These are phyloP conservation scores for Boletus pseudo-olivaceus DNA, from an alignment of 768 basidiomycete genomes.

Conservation along the genomic window DNA sequence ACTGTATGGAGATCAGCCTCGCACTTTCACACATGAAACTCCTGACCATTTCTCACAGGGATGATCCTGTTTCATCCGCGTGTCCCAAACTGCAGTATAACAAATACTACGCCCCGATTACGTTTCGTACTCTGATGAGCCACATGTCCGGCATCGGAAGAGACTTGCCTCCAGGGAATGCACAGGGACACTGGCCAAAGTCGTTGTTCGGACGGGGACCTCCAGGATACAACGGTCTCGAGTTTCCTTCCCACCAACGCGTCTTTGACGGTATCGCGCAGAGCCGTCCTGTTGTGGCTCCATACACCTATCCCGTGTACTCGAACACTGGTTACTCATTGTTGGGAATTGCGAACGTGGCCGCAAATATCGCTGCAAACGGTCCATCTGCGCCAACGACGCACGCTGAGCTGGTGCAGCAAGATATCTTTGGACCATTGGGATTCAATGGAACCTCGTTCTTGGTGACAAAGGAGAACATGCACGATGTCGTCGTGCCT, in stretches of 20 bases:
- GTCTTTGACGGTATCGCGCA: conserved; percentile 36
- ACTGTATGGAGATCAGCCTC: conserved; percentile 27
- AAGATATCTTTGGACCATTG: conserved; percentile 50
- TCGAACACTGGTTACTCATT: conserved; percentile 37
- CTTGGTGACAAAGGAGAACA: conserved; percentile 34
- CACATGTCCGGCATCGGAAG: conserved; percentile 35
- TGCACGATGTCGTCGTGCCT: conserved; percentile 39
- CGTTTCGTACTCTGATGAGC: conserved; percentile 40
- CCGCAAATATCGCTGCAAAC: conserved; percentile 25
- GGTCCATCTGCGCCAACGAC: conserved; percentile 23
- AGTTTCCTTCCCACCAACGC: conserved; percentile 30
- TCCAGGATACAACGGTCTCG: conserved; percentile 28
- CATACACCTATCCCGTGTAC: conserved; percentile 43
- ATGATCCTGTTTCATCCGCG: conserved; percentile 43
- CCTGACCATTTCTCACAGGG: conserved; percentile 25
- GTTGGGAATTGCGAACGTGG: conserved; percentile 36
- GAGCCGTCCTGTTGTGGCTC: conserved; percentile 40
- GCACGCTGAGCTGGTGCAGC: conserved; percentile 42
- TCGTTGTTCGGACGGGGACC: conserved; percentile 26
- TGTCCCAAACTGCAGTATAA: conserved; percentile 23
- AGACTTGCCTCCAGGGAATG: conserved; percentile 36
- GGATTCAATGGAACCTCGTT: conserved; percentile 43
- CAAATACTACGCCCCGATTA: conserved; percentile 30
- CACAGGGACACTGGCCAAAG: conserved; percentile 39
- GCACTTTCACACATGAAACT: background rate